Percentiles rank a stretch among this genome's conserved stretches.
Conservation (phyloP, 495 filamentous ascomycete species). For the Aspergillus sclerotioniger region DNA sequence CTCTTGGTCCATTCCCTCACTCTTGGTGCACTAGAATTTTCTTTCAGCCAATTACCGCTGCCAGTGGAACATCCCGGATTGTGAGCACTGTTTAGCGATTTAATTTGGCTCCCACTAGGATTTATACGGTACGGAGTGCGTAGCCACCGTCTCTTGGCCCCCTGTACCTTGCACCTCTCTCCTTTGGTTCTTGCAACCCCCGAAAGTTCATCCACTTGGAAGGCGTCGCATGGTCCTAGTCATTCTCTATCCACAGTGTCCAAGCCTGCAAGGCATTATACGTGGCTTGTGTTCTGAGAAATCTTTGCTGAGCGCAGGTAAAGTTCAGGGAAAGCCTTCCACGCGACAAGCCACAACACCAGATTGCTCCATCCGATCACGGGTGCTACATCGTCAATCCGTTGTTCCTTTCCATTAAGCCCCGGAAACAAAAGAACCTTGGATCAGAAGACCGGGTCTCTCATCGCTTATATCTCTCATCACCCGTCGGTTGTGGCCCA, state of each 20-base stretch:
- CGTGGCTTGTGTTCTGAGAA: slow-evolving; percentile 7
- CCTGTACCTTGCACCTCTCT: background rate
- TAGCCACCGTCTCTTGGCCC: slow-evolving; percentile 1
- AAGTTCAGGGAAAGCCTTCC: background rate
- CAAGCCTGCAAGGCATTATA: background rate
- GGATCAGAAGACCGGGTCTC: background rate
- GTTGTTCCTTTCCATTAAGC: background rate
- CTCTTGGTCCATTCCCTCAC: background rate
- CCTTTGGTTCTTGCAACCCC: background rate
- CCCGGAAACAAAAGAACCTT: background rate
- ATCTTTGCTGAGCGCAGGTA: background rate
- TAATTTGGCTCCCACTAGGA: background rate
- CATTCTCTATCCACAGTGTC: background rate
- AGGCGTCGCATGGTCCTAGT: background rate
- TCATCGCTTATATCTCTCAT: slow-evolving; percentile 1
- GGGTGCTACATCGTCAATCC: background rate
- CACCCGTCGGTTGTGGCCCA: slow-evolving; percentile 12
- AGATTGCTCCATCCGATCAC: background rate
- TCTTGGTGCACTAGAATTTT: background rate
- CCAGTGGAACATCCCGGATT: background rate
- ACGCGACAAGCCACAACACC: slow-evolving; percentile 5
- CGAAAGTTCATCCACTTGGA: background rate
- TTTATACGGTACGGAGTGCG: background rate
- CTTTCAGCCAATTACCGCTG: slow-evolving; percentile 3
- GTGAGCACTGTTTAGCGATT: background rate